A percentile compares a stretch with the other conserved stretches of the same genome.
These are phyloP conservation scores for Dipodascus albidus DNA, from an alignment of 805 yeast genomes.

Conservation along the genomic window DNA sequence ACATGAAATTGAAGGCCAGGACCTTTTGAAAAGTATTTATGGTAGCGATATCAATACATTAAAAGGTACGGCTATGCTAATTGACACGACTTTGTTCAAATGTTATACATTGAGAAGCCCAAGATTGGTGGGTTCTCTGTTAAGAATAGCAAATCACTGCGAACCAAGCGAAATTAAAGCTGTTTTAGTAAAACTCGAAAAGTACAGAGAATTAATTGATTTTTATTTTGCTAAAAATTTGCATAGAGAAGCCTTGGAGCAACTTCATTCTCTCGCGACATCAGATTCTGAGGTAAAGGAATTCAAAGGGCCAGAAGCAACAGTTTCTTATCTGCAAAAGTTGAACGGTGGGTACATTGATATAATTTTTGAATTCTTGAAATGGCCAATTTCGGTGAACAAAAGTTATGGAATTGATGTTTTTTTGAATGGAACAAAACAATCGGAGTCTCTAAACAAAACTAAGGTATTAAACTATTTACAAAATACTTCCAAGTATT, in stretches of 20 bases:
- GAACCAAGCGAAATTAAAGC: conserved; percentile 49
- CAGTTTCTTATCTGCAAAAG: conserved; percentile 14
- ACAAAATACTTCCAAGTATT: conserved; percentile 16
- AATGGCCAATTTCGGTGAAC: conserved; percentile 36
- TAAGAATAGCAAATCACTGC: conserved; percentile 68
- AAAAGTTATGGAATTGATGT: conserved; percentile 34
- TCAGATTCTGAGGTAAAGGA: conserved; percentile 15
- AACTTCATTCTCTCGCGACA: conserved; percentile 34
- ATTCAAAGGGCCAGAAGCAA: conserved; percentile 18
- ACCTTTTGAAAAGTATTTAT: conserved; percentile 3
- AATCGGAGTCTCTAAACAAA: conserved; percentile 47
- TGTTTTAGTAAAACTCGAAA: conserved; percentile 34
- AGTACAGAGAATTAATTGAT: conserved; percentile 61
- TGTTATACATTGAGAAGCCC: conserved; percentile 63
- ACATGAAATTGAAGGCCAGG: conserved; percentile 8
- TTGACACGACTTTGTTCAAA: conserved; percentile 71
- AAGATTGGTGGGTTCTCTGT: conserved; percentile 68
- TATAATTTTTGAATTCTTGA: conserved; percentile 45
- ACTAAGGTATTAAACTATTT: conserved; percentile 43
- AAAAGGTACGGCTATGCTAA: conserved; percentile 28
- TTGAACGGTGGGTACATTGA: conserved; percentile 30
- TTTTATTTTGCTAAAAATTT: conserved; percentile 53
- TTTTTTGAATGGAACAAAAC: conserved; percentile 55
- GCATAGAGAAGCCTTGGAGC: conserved; percentile 56
- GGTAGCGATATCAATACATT: conserved; percentile 4